Percentiles rank a stretch among this genome's conserved stretches.
Conservation (phyloP, 2,329 filamentous ascomycete species). For the Aureobasidium pullulans region DNA sequence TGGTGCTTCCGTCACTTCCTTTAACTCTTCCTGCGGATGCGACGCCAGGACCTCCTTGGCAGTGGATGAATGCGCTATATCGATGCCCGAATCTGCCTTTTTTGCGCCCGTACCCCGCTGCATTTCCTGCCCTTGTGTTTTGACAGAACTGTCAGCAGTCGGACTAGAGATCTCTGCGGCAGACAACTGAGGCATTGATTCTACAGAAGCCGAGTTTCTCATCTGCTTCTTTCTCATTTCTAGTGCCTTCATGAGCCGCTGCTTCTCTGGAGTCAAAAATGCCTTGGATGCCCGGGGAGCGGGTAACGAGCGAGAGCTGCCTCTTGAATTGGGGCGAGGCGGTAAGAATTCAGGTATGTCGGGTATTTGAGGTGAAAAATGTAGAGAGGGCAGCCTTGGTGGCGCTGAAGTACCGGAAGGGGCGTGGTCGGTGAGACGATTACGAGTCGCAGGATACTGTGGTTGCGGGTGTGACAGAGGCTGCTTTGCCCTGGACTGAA, state of each 20-base stretch:
- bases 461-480: not conserved
- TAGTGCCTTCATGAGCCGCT: constrained; percentile 87
- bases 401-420: not conserved
- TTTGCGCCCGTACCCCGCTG: not conserved
- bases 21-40: not conserved
- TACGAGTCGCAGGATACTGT: not conserved
- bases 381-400: constrained; percentile 18
- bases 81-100: constrained; percentile 9
- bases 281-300: constrained; percentile 12
- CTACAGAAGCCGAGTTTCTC: constrained; percentile 21
- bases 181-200: not conserved
- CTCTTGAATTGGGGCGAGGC: constrained; percentile 28
- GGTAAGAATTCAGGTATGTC: constrained; percentile 24
- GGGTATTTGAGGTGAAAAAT: constrained; percentile 30
- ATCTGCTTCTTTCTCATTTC: constrained; percentile 81
- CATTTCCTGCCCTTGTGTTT: not conserved
- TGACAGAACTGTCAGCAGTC: not conserved
- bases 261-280: constrained; percentile 76
- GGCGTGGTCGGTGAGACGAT: not conserved
- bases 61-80: not conserved
- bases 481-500: constrained; percentile 45
- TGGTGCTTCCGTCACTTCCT: not conserved
- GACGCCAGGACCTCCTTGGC: not conserved
- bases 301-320: constrained; percentile 20
- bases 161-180: constrained; percentile 10